Conservation (phyloP, 768 basidiomycete species). For the Goffeauzyma gilvescens region DNA sequence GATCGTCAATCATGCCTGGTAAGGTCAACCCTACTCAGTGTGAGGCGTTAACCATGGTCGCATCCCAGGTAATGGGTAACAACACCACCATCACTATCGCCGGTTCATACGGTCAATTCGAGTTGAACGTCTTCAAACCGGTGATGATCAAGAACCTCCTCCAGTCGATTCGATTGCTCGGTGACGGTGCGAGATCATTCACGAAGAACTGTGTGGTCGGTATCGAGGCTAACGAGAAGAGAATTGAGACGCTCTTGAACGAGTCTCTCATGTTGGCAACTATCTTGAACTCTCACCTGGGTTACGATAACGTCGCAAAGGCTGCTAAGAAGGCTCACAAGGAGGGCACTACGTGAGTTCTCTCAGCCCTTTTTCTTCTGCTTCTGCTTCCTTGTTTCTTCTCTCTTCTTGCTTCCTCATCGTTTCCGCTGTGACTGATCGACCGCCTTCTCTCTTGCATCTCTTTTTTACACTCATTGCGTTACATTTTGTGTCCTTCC, state of each 20-base stretch:
- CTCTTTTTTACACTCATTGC: too few species aligned
- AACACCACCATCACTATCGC: slow-evolving; percentile 81
- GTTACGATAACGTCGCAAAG: slow-evolving; percentile 97
- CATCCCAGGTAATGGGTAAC: slow-evolving; percentile 96
- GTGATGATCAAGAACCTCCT: slow-evolving; percentile 96
- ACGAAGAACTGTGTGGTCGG: slow-evolving; percentile 94
- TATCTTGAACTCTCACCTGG: slow-evolving; percentile 82
- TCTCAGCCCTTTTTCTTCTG: not conserved
- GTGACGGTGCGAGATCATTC: slow-evolving; percentile 87
- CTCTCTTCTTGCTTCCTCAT: not conserved
- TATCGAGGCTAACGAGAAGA: slow-evolving; percentile 87
- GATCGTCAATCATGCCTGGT: slow-evolving; percentile 98
- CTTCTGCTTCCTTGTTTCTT: not conserved
- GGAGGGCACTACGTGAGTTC: slow-evolving; percentile 60
- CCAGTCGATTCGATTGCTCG: slow-evolving; percentile 79
- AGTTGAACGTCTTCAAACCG: slow-evolving; percentile 99
- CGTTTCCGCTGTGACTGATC: too few species aligned
- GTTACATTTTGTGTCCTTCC: too few species aligned
- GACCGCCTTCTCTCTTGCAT: too few species aligned
- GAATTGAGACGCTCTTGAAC: slow-evolving; percentile 69
- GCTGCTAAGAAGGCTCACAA: slow-evolving; percentile 99
- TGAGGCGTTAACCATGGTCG: slow-evolving; percentile 96
- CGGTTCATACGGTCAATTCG: slow-evolving; percentile 89
- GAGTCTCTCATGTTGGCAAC: slow-evolving; percentile 97
- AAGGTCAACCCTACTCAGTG: slow-evolving; percentile 99